Base-by-base conservation (phyloP, 1,139 yeast species). In the Candida labiduridarum region DNA sequence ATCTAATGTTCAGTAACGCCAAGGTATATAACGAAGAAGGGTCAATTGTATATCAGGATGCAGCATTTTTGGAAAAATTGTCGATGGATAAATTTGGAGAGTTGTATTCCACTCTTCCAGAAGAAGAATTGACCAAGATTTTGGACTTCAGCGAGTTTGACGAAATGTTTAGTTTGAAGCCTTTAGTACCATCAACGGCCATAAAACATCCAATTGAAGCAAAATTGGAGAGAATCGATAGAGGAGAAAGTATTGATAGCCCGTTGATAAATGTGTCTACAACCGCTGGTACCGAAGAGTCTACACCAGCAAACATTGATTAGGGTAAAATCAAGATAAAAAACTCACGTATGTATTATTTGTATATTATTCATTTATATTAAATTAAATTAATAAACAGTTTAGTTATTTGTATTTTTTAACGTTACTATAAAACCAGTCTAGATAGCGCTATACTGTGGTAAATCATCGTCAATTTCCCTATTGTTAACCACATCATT, bases 1-100 rank as follows among this genome's bases (percentile, higher is more conserved):
- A 85, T 57, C 76, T 85, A 58, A 88, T 92, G 82, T 88, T 89
- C 66, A 77, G 81, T 52, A 92, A 92, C 67, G 97, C 97, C 1
- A 78, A 85, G 55, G 80, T 82, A n/a, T 92, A 90, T 65, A 92
- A 92, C 61, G 95, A 90, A 61, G 96, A 89, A 64, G 96, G 96
- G 0, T 89, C 96, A 1, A 67, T 85, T 52, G 90, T 92, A 15
- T 89, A 84, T 60, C 79, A 82, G 52, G 97, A 91, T 68, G 96
- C 98, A 0, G 69, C 78, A 38, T 76, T 71, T 19, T 70, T 92
- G 58, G 94, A 89, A 63, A 67, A 72, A 11, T 65, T 82, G 50
- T 82, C 76, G 1, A 56, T 63, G 43, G 65, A 64, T 12, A 67
- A 66, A 52, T 71, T 69, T 55, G 61, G 59, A 44, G 76, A 72